Evolutionary conservation across 805 yeast species (phyloP), one percentile per base, ranked within the genome.

Genomic region (Debaryomyces tyrocola): DNA sequence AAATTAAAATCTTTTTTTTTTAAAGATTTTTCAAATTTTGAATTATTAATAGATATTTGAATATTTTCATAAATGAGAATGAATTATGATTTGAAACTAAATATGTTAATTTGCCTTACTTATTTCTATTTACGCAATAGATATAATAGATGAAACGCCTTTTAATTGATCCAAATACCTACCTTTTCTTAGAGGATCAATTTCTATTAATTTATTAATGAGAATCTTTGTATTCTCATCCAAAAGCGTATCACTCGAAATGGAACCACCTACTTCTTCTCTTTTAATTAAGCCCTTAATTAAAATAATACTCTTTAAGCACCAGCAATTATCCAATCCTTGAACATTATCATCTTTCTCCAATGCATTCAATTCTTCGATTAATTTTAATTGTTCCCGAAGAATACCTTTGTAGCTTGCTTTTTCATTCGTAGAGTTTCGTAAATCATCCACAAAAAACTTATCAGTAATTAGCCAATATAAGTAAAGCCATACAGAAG

Each of bases 401-500:
- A 87, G 59, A 1, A 86, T 55, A 0, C 58, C 57, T 1, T 55
- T 24, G 44, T 73, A 73, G 17, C 70, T 65, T n/a, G 14, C 1
- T 60, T 65, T n/a, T 18, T 47, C 15, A 55, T 37, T 34, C 69
- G 43, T 6, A 8, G 44, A n/a, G 5, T 37, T 33, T 6, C 27
- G 11, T 41, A 66, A 52, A 8, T 52, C 58, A n/a, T 49, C 46
- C 5, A 61, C 58, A 31, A 80, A 69, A 29, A 78, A 66, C 10
- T 62, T 63, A 33, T 75, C 75, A 6, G 76, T 70, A 6, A 80
- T 59, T 18, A 92, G 70, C 98, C 98, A 94, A 43, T 83, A 79
- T 48, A 89, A 74, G 60, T 91, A 94, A 1, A 87, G 75, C 97
- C 98, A 94, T 0, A 89, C 86, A 0, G 97, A 87, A 37, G 95